Conservation (phyloP, 139 green algal genomes). For the Chlorella sp. region DNA sequence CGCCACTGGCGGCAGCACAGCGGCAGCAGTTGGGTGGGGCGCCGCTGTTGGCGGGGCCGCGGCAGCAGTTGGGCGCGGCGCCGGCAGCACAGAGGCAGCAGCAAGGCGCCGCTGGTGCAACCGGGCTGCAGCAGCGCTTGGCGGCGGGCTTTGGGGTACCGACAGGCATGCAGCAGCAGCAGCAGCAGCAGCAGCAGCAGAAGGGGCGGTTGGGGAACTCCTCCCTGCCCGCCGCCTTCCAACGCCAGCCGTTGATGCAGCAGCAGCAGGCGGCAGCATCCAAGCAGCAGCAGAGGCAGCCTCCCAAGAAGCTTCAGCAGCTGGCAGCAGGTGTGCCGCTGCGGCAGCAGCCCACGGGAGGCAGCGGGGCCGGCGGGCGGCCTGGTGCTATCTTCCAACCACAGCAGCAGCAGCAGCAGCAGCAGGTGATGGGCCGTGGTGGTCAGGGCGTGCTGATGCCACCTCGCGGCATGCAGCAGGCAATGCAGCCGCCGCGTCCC, state of each 20-base stretch:
- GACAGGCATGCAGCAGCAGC: neutral
- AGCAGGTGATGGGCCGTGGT: neutral
- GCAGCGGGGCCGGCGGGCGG: neutral
- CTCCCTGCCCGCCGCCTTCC: neutral
- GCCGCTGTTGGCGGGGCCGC: neutral
- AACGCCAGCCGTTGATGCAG: neutral
- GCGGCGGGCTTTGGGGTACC: neutral
- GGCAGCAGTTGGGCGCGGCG: neutral
- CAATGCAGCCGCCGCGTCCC: neutral
- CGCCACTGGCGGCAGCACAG: neutral
- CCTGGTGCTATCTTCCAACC: neutral
- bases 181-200: constrained; percentile 2
- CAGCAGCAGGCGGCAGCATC: neutral
- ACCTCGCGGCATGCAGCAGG: constrained; percentile 11
- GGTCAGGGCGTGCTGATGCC: neutral
- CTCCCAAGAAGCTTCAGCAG: constrained; percentile 12
- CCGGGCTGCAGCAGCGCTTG: neutral
- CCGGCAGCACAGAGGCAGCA: too few species aligned
- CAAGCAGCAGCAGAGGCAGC: neutral
- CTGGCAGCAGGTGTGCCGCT: neutral
- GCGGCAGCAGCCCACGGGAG: neutral
- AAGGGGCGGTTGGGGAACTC: neutral
- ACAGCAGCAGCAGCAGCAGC: constrained; percentile 5
- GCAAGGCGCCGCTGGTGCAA: neutral
- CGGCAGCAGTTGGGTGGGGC: neutral